These are phyloP conservation scores for Apiospora koreana DNA, from an alignment of 2,329 filamentous ascomycete genomes.

Conservation along the genomic window DNA sequence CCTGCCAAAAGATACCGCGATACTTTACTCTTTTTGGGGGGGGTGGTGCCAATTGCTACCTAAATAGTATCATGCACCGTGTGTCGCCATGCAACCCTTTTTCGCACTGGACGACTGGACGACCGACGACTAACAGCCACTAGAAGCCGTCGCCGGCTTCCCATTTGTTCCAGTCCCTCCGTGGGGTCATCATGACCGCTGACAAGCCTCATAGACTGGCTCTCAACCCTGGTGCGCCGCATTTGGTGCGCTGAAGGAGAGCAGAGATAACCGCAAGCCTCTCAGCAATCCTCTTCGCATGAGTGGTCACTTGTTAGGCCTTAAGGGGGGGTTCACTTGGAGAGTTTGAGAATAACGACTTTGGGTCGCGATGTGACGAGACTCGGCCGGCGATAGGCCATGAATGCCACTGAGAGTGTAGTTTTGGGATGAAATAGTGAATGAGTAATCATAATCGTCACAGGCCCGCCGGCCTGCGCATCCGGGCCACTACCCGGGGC, in stretches of 20 bases:
- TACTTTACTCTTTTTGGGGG: background rate
- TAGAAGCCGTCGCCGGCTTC: slow-evolving; percentile 23
- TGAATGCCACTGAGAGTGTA: background rate
- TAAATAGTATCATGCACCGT: slow-evolving; percentile 6
- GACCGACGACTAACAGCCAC: slow-evolving; percentile 19
- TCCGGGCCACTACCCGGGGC: background rate
- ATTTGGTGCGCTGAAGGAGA: background rate
- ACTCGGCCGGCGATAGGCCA: slow-evolving; percentile 6
- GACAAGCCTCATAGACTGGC: slow-evolving; percentile 21
- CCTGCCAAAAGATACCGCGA: slow-evolving; percentile 3
- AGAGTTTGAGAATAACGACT: background rate
- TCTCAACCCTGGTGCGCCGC: slow-evolving; percentile 9
- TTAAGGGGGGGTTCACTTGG: slow-evolving; percentile 2
- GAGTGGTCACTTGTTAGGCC: slow-evolving; percentile 9
- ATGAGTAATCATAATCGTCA: background rate
- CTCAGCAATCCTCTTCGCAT: slow-evolving; percentile 14
- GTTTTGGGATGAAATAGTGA: slow-evolving; percentile 1
- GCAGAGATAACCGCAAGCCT: background rate
- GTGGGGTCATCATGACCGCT: slow-evolving; percentile 25
- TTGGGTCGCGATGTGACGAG: slow-evolving; percentile 3
- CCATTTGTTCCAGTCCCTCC: slow-evolving; percentile 26
- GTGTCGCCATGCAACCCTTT: slow-evolving; percentile 18
- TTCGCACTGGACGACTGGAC: background rate
- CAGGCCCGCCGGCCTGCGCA: background rate
- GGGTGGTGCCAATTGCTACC: slow-evolving; percentile 6